A percentile compares a stretch with the other conserved stretches of the same genome.
Evolutionary conservation across 306 rosid species (phyloP).

Genomic region (Sicyos baderoa): DNA sequence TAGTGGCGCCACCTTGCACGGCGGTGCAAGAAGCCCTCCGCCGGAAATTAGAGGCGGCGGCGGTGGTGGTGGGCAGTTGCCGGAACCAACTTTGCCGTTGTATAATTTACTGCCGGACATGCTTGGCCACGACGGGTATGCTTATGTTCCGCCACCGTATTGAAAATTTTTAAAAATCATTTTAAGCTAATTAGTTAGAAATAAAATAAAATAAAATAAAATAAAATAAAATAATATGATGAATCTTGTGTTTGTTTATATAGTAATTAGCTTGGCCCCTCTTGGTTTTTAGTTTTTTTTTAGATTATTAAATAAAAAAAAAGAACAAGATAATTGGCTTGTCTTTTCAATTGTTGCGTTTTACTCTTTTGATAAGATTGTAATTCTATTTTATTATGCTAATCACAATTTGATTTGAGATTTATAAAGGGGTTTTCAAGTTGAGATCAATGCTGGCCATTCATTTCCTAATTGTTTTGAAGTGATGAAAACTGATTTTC

Average conservation of each 20-base stretch:
- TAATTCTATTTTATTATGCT: neutral
- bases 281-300: neutral
- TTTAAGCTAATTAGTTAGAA: neutral
- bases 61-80: conserved; percentile 39
- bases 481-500: neutral
- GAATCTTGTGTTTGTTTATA: neutral
- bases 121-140: conserved; percentile 61
- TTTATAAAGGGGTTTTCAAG: neutral
- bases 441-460: neutral
- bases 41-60: conserved; percentile 28
- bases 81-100: conserved; percentile 60
- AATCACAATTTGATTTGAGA: neutral
- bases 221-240: neutral
- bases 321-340: conserved; percentile 6
- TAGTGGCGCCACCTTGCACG: conserved; percentile 24
- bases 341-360: neutral
- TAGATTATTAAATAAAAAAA: neutral
- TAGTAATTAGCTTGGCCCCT: neutral
- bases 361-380: neutral
- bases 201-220: neutral
- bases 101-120: conserved; percentile 58
- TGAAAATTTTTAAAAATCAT: conserved; percentile 15
- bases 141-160: conserved; percentile 54
- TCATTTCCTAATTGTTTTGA: neutral
- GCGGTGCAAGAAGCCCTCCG: conserved; percentile 37